A percentile compares a stretch with the other conserved stretches of the same genome.
phyloP scores from a whole-genome alignment of 1,284 basidiomycete species.

The Trichosporon asahii region DNA sequence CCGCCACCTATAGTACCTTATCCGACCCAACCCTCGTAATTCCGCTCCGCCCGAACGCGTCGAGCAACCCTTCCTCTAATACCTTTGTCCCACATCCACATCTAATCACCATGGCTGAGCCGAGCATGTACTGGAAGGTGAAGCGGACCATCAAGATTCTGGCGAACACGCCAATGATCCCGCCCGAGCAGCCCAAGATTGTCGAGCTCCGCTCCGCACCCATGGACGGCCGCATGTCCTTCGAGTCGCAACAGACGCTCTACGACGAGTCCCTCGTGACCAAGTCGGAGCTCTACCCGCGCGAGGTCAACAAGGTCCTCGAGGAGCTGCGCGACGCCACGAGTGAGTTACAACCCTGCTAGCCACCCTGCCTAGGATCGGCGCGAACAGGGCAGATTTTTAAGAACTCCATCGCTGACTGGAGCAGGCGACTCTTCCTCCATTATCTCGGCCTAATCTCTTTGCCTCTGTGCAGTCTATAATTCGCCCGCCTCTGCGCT shows the following conservation, averaged over 20 bases:
- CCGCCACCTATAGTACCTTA: neutral
- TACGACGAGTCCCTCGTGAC: neutral
- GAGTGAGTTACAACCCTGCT: neutral
- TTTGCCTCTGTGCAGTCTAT: neutral
- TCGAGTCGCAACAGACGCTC: neutral
- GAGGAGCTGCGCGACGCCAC: constrained; percentile 6
- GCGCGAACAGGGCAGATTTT: neutral
- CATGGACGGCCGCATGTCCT: neutral
- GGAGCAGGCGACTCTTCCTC: neutral
- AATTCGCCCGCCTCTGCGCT: neutral
- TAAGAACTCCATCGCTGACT: neutral
- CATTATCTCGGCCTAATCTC: neutral
- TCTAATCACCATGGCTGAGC: neutral
- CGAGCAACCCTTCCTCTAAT: neutral
- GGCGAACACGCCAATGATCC: constrained; percentile 3
- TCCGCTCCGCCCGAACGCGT: neutral
- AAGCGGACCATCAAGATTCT: constrained; percentile 7
- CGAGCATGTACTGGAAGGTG: constrained; percentile 8
- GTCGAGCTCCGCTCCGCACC: neutral
- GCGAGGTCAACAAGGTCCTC: neutral
- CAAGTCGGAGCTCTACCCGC: constrained; percentile 4
- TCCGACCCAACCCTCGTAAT: neutral
- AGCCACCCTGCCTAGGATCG: neutral
- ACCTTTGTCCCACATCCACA: neutral
- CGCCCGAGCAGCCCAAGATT: neutral